Base-by-base conservation (phyloP, 2,329 filamentous ascomycete genomes). In the Phialophora verrucosa region DNA sequence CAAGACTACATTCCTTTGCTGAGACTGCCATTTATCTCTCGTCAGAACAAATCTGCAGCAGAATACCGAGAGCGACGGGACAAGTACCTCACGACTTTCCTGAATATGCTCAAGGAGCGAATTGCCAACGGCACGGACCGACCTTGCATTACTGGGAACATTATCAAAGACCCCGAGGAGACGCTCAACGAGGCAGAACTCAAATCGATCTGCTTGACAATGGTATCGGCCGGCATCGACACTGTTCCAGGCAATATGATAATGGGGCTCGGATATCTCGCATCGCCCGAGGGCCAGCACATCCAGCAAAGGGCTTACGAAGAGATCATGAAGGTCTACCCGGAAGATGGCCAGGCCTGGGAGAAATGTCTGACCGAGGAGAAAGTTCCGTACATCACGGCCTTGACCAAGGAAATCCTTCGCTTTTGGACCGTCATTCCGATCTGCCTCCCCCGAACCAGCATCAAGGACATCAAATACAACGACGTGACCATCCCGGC, bases 1-100 rank as follows among this genome's bases (percentile, higher is more conserved):
- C 90, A 92, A 73, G 91, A 95, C 73, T 94, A 94, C 71, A 86
- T 95, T n/a, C 91, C 91, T 0, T 73, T 93, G 4, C 75, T 95
- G 67, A 84, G 91, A 31, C 76, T 92, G 1, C 71, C 71, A n/a
- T 84, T 87, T 70, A 84, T 88, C 2, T 86, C 82, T 35, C 84
- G 84, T 69, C 71, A 73, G 62, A 92, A 87, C 72, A 81, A 82
- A 2, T 84, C 87, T 57, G 90, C 91, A 0, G 79, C 84, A 7
- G 85, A 88, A 67, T 91, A 88, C 77, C 85, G 90, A 44, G 79
- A 81, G n/a, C 83, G 91, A 23, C 83, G 91, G 59, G 90, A 92
- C 69, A 85, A 83, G 59, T 90, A 90, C 68, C 79, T 90, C 79
- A 83, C 83, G 12, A 82, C 82, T 56, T 78, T 90, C n/a, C 77